These are phyloP conservation scores for Globisporangium nagaii DNA, from an alignment of 352 stramenopile genomes.

Conservation along the genomic window DNA sequence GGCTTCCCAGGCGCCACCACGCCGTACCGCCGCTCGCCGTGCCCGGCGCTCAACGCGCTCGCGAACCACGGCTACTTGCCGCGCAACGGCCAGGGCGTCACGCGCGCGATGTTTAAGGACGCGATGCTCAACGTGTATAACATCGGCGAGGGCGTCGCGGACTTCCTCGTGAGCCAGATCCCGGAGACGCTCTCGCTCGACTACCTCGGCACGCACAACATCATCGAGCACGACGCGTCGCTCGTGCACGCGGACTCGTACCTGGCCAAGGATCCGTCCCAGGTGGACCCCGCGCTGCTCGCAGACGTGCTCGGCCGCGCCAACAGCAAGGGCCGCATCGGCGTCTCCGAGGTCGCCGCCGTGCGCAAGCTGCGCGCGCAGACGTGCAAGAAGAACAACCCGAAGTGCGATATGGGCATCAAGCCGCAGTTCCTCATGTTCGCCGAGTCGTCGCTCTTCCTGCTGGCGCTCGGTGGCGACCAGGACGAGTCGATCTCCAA, in stretches of 20 bases:
- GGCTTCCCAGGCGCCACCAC: not conserved
- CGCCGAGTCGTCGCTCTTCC: slow-evolving; percentile 24
- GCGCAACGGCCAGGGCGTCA: slow-evolving; percentile 19
- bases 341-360: not conserved
- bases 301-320: slow-evolving; percentile 10
- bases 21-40: not conserved
- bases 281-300: slow-evolving; percentile 8
- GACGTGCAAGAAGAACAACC: slow-evolving; percentile 13
- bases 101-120: slow-evolving; percentile 4
- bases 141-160: slow-evolving; percentile 6
- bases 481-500: slow-evolving; percentile 11
- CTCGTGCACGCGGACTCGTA: slow-evolving; percentile 21
- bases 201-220: slow-evolving; percentile 17
- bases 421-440: slow-evolving; percentile 17
- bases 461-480: slow-evolving; percentile 16
- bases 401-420: slow-evolving; percentile 13
- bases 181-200: slow-evolving; percentile 6
- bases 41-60: slow-evolving; percentile 22
- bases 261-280: slow-evolving; percentile 14
- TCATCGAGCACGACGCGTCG: slow-evolving; percentile 31
- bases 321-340: slow-evolving; percentile 2
- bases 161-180: slow-evolving; percentile 3
- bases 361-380: slow-evolving; percentile 4
- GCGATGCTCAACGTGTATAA: slow-evolving; percentile 16
- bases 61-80: slow-evolving; percentile 29